Conservation (phyloP, 2,329 filamentous ascomycete species). For the Penicillium sp. region DNA sequence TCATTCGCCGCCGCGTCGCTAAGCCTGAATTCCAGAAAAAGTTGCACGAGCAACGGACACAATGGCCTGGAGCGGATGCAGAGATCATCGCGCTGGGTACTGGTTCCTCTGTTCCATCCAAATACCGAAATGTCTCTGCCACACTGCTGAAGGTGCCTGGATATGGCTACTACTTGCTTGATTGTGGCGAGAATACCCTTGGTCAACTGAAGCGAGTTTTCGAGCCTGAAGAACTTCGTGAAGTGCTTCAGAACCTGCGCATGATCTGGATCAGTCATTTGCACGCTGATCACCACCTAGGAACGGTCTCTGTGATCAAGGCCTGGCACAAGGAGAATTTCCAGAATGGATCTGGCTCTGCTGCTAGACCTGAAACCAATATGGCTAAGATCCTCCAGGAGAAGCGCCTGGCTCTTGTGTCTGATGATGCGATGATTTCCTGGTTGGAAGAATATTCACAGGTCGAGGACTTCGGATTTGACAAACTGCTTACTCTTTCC, state of each 20-base stretch:
- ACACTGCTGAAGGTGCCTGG: constrained; percentile 82
- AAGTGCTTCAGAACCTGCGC: constrained; percentile 75
- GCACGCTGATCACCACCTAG: constrained; percentile 94
- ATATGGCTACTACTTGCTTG: constrained; percentile 83
- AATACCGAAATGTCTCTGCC: constrained; percentile 91
- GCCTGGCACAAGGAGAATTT: constrained; percentile 69
- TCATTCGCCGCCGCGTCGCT: constrained; percentile 29
- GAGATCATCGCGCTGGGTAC: constrained; percentile 89
- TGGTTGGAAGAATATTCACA: constrained; percentile 78
- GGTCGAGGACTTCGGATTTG: constrained; percentile 74
- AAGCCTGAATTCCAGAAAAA: constrained; percentile 34
- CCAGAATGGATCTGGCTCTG: constrained; percentile 37
- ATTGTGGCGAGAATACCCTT: constrained; percentile 88
- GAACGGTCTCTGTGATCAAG: constrained; percentile 74
- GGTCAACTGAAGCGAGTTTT: constrained; percentile 81
- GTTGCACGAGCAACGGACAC: constrained; percentile 53
- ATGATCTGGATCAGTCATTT: constrained; percentile 92
- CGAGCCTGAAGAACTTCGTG: constrained; percentile 60
- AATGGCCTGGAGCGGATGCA: constrained; percentile 70
- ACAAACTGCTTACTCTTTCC: constrained; percentile 53
- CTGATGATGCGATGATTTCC: constrained; percentile 67
- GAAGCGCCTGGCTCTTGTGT: constrained; percentile 63
- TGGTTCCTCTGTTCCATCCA: constrained; percentile 84
- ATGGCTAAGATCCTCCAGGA: constrained; percentile 41
- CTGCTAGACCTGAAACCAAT: constrained; percentile 41